Conservation (phyloP, 169 alveolate genomes). For the Plasmodium vivax region DNA sequence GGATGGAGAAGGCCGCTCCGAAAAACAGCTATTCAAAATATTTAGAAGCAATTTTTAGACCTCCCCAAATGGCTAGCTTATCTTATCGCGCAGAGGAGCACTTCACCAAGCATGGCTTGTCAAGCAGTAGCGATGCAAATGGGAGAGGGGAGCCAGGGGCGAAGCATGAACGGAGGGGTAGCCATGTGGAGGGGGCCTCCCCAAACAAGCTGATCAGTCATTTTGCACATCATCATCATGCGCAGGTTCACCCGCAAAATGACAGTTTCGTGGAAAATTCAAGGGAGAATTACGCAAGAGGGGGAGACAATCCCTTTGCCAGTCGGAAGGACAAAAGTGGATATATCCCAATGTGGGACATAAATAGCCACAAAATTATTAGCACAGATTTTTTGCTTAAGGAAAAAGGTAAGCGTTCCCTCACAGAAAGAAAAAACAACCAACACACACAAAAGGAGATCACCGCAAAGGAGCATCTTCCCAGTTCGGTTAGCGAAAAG, state of each 20-base stretch:
- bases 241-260: background rate
- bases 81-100: background rate
- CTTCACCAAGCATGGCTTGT: background rate
- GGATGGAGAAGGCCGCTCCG: background rate
- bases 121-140: background rate
- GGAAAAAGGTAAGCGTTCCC: conserved; percentile 7
- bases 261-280: background rate
- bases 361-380: background rate
- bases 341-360: background rate
- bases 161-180: background rate
- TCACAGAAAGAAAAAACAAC: background rate
- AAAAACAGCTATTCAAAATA: background rate
- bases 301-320: background rate
- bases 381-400: background rate
- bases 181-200: background rate
- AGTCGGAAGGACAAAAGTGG: background rate
- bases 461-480: background rate
- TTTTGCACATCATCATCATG: background rate
- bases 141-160: background rate
- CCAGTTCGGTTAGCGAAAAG: background rate
- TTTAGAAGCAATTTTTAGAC: background rate
- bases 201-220: background rate
- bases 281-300: background rate
- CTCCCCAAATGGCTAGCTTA: background rate
- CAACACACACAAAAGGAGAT: background rate